A percentile compares a stretch with the other conserved stretches of the same genome.
phyloP scores from a whole-genome alignment of 2,329 filamentous ascomycete genomes.

The Scorias spongiosa region DNA sequence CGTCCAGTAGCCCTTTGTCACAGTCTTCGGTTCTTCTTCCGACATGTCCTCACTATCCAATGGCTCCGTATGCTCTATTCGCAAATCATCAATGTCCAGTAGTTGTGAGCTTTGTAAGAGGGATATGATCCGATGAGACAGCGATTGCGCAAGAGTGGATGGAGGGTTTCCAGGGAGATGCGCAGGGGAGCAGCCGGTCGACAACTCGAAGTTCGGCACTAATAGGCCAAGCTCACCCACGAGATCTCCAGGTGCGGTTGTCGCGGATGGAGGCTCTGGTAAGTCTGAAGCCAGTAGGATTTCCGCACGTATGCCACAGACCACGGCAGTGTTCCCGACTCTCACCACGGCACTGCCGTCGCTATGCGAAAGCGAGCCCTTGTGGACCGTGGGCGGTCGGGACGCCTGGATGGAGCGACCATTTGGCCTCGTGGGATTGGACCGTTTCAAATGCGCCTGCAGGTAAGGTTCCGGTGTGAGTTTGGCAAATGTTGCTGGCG shows the following conservation, averaged over 20 bases:
- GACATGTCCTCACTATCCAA: conserved; percentile 33
- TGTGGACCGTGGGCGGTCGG: conserved; percentile 61
- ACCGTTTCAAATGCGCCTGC: conserved; percentile 67
- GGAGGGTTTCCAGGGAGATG: conserved; percentile 77
- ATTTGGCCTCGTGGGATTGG: conserved; percentile 58
- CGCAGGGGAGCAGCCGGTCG: conserved; percentile 75
- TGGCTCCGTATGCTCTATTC: conserved; percentile 42
- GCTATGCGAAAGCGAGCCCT: conserved; percentile 71
- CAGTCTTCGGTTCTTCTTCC: conserved; percentile 22
- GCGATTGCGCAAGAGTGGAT: conserved; percentile 62
- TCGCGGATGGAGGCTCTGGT: conserved; percentile 38
- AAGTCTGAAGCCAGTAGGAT: conserved; percentile 63
- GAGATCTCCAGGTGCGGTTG: conserved; percentile 11
- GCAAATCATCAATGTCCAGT: conserved; percentile 50
- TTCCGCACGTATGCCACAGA: conserved; percentile 82
- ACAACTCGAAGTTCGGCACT: conserved; percentile 85
- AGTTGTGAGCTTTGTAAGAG: conserved; percentile 58
- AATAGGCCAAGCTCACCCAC: conserved; percentile 49
- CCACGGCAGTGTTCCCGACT: conserved; percentile 80
- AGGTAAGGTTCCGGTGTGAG: conserved; percentile 81
- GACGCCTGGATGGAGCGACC: conserved; percentile 57
- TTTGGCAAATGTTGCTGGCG: conserved; percentile 66
- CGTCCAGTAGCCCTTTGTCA: conserved; percentile 79
- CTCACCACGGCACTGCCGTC: conserved; percentile 83
- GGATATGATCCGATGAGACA: conserved; percentile 66